Base-by-base conservation (phyloP, 2,329 filamentous ascomycete genomes). In the Fusarium miscanthi region DNA sequence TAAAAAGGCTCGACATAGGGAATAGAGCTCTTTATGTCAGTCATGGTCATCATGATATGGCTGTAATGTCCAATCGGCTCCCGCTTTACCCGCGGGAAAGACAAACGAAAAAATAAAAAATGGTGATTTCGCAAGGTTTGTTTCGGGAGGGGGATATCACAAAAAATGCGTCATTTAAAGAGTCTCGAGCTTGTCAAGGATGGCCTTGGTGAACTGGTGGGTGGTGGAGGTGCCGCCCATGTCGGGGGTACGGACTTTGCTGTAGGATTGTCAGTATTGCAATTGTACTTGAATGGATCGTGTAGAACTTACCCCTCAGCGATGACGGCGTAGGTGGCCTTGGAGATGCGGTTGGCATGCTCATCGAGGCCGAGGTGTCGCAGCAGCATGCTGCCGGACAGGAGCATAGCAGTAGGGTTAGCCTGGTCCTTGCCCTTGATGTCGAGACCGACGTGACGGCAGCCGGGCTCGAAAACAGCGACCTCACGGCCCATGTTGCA, bases 351-450 rank as follows among this genome's bases (percentile, higher is more conserved):
- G 90, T 98, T 98, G 80, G 96, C 96, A 84, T 99, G 96, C 84
- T 98, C 94, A 81, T 99, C 95, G 57, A 99, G 92, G 78, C 96
- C 96, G 76, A 99, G 90, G 87, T 99, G 96, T 82, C 96, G 93
- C 83, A 99, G 90, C 79, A 99, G 92, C 96, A 99, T 99, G 82
- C 94, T 93, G 75, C 94, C 94, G 67, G 94, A 97, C 73, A 99
- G 92, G 77, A 99, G 90, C 87, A 99, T 88, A 74, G 96, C 96
- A 63, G 94, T 98, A 59, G 96, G 96, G 90, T 99, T 99, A 76
- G 96, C 96, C 88, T 98, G 94, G 85, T 98, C 95, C 89, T 98
- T 98, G 88, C 96, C 96, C 91, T 98, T 95, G 87, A 99, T 99
- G 84, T 99, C 96, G 54, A 99, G 92, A 85, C 96, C 96, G 82